Conservation (phyloP, 306 rosid genomes). For the Quercus variabilis region DNA sequence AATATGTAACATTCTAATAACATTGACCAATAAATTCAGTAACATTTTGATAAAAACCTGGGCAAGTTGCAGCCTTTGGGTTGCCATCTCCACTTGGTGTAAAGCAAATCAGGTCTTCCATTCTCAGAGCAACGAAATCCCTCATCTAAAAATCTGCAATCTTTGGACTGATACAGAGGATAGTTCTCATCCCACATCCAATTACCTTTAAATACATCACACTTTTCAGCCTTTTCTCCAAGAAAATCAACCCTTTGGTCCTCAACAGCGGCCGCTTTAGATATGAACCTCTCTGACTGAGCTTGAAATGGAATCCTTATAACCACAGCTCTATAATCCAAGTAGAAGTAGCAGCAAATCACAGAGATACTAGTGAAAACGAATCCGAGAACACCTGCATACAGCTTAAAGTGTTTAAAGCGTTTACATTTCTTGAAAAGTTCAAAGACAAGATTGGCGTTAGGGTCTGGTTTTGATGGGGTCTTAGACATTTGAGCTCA, state of each 20-base stretch:
- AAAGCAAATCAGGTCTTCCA: constrained; percentile 82
- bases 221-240: constrained; percentile 35
- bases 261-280: constrained; percentile 19
- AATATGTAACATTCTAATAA: too few relatives aligned
- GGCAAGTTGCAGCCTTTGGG: constrained; percentile 78
- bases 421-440: constrained; percentile 54
- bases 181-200: constrained; percentile 92
- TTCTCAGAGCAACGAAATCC: constrained; percentile 89
- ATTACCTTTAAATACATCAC: constrained; percentile 75
- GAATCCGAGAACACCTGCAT: constrained; percentile 62
- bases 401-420: constrained; percentile 51
- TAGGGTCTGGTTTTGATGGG: constrained; percentile 28
- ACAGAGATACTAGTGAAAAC: constrained; percentile 40
- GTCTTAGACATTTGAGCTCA: constrained; percentile 42
- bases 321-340: constrained; percentile 44
- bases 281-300: constrained; percentile 36
- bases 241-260: constrained; percentile 57
- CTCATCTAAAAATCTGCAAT: constrained; percentile 60
- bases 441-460: constrained; percentile 46
- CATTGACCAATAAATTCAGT: not conserved
- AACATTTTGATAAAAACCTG: constrained; percentile 36
- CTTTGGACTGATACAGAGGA: constrained; percentile 65
- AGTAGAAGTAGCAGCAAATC: constrained; percentile 50
- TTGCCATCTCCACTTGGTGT: constrained; percentile 96
- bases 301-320: constrained; percentile 37